Conservation (phyloP, 257 asterid species). For the Sherardia arvensis region DNA sequence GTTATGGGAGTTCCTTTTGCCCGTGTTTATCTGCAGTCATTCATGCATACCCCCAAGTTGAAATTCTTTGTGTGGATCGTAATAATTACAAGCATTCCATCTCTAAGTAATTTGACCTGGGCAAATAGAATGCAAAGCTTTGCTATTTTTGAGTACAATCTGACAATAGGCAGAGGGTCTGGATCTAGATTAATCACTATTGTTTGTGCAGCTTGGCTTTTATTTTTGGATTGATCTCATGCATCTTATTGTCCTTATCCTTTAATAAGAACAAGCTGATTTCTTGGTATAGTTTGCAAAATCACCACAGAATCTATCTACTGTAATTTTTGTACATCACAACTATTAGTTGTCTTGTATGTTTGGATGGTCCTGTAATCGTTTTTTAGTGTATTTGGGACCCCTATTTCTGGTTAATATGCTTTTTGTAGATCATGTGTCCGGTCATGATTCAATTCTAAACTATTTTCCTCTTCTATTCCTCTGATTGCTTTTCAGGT, state of each 20-base stretch:
- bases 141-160: background rate
- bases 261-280: background rate
- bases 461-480: background rate
- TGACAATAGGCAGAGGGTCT: too few relatives aligned
- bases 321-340: background rate
- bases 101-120: background rate
- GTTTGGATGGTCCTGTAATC: background rate
- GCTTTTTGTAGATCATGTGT: background rate
- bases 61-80: background rate
- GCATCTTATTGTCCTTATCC: background rate
- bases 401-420: background rate
- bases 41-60: background rate
- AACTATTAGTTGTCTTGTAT: background rate
- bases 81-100: background rate
- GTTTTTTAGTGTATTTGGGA: background rate
- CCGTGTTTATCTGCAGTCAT: background rate
- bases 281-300: background rate
- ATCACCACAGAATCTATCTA: background rate
- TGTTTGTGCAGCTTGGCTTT: background rate
- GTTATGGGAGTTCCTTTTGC: background rate
- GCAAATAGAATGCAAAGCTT: background rate
- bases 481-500: constrained; percentile 34
- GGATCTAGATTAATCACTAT: background rate
- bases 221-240: background rate
- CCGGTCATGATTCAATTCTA: background rate